phyloP scores from a whole-genome alignment of 2,329 filamentous ascomycete genomes.

The Aspergillus sp. region DNA sequence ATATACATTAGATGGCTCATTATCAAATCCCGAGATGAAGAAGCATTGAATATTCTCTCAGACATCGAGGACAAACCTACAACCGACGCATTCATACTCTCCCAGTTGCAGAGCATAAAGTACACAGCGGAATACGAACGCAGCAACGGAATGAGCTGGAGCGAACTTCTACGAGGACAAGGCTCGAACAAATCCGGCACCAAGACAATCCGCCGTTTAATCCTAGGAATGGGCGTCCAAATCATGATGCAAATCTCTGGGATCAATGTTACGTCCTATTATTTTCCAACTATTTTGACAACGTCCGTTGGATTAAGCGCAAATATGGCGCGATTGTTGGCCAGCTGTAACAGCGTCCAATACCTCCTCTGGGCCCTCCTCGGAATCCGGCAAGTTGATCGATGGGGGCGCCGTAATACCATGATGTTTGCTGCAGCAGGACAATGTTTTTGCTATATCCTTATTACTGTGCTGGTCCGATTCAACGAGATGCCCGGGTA shows the following conservation, averaged over 20 bases:
- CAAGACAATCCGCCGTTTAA: constrained; percentile 39
- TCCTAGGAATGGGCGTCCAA: constrained; percentile 47
- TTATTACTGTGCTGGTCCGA: constrained; percentile 47
- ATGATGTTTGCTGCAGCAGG: constrained; percentile 52
- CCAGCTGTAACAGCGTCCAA: constrained; percentile 48
- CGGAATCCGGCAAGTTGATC: constrained; percentile 49
- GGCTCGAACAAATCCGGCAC: constrained; percentile 20
- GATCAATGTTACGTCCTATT: constrained; percentile 41
- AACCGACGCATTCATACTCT: constrained; percentile 45
- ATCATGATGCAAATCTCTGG: constrained; percentile 27
- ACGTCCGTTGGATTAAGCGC: constrained; percentile 41
- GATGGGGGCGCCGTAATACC: constrained; percentile 49
- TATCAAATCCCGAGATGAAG: constrained; percentile 21
- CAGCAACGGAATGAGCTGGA: constrained; percentile 51
- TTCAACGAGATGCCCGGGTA: constrained; percentile 19
- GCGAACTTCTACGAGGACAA: constrained; percentile 48
- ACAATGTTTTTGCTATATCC: constrained; percentile 51
- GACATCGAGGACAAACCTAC: constrained; percentile 21
- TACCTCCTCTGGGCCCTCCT: constrained; percentile 46
- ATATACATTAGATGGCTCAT: constrained; percentile 19
- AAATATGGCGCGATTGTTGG: constrained; percentile 42
- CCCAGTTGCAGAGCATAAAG: constrained; percentile 46
- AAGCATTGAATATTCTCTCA: constrained; percentile 48
- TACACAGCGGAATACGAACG: constrained; percentile 51
- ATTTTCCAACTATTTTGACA: constrained; percentile 45